phyloP scores from a whole-genome alignment of 352 stramenopile genomes.

The Globisporangium cystogenes region DNA sequence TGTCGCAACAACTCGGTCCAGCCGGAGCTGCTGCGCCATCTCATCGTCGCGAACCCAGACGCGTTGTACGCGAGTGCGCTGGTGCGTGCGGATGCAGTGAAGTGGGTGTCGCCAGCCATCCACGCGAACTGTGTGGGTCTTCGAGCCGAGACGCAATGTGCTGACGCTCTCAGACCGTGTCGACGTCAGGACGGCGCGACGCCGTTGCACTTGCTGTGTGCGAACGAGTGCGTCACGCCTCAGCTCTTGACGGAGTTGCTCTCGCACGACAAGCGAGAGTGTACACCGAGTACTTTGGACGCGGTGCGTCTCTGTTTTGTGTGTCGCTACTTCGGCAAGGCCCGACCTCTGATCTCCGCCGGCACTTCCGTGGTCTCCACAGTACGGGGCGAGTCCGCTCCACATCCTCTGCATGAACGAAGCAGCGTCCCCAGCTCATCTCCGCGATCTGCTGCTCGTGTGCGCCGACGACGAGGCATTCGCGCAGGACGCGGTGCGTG shows the following conservation, averaged over 20 bases:
- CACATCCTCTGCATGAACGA: slow-evolving; percentile 71
- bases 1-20: slow-evolving; percentile 35
- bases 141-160: background rate
- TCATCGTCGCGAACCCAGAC: slow-evolving; percentile 24
- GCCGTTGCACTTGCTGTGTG: slow-evolving; percentile 44
- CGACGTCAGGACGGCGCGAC: slow-evolving; percentile 27
- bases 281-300: slow-evolving; percentile 6
- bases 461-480: slow-evolving; percentile 33
- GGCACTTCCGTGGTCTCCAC: background rate
- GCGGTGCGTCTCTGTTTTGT: background rate
- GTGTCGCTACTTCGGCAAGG: background rate
- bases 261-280: slow-evolving; percentile 31
- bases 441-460: slow-evolving; percentile 38
- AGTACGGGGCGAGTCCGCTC: slow-evolving; percentile 56
- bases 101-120: background rate
- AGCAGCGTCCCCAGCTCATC: slow-evolving; percentile 21
- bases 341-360: background rate
- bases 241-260: slow-evolving; percentile 36
- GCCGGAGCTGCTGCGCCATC: slow-evolving; percentile 19
- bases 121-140: background rate
- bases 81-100: slow-evolving; percentile 12
- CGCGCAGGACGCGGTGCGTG: slow-evolving; percentile 27
- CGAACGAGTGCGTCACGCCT: slow-evolving; percentile 33
- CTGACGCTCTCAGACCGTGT: background rate
- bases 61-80: slow-evolving; percentile 24